Percentiles rank a stretch among this genome's conserved stretches.
phyloP scores from a whole-genome alignment of 805 yeast species.

The Ogataea nakhonphanomensis region DNA sequence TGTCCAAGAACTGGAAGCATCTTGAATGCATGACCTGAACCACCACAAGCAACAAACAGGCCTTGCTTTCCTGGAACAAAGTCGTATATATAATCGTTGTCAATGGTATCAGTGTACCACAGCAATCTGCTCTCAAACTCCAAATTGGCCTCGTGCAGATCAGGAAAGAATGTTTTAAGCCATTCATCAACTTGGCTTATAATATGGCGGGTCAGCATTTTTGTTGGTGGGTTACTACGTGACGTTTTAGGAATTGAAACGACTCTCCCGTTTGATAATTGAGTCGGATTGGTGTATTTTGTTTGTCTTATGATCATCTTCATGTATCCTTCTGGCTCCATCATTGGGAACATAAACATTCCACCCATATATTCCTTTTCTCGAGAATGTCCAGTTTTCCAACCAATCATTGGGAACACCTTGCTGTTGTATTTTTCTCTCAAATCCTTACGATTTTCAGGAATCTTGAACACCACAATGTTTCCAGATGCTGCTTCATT shows the following conservation, averaged over 20 bases:
- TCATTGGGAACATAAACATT: slow-evolving; percentile 34
- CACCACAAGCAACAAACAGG: slow-evolving; percentile 34
- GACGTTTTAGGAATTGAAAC: slow-evolving; percentile 33
- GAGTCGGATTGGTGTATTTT: slow-evolving; percentile 34
- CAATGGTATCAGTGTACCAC: slow-evolving; percentile 35
- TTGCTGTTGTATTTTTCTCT: slow-evolving; percentile 31
- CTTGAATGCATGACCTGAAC: slow-evolving; percentile 37
- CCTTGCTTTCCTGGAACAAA: slow-evolving; percentile 32
- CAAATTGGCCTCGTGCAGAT: slow-evolving; percentile 23
- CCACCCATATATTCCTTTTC: slow-evolving; percentile 33
- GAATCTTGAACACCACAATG: slow-evolving; percentile 34
- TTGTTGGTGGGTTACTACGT: slow-evolving; percentile 14
- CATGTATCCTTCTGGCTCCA: slow-evolving; percentile 35
- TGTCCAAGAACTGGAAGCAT: slow-evolving; percentile 34
- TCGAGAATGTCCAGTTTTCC: slow-evolving; percentile 34
- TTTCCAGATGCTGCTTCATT: slow-evolving; percentile 38
- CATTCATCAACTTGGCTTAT: slow-evolving; percentile 28
- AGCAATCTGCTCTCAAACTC: slow-evolving; percentile 26
- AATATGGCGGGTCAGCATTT: slow-evolving; percentile 26
- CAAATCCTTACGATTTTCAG: slow-evolving; percentile 34
- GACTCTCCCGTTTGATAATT: slow-evolving; percentile 16
- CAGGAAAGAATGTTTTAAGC: slow-evolving; percentile 29
- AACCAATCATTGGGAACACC: slow-evolving; percentile 34
- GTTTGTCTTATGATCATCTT: slow-evolving; percentile 37
- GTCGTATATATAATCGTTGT: slow-evolving; percentile 32